These are phyloP conservation scores for Citrus unshiu DNA, from an alignment of 345 rosid genomes.

Conservation along the genomic window DNA sequence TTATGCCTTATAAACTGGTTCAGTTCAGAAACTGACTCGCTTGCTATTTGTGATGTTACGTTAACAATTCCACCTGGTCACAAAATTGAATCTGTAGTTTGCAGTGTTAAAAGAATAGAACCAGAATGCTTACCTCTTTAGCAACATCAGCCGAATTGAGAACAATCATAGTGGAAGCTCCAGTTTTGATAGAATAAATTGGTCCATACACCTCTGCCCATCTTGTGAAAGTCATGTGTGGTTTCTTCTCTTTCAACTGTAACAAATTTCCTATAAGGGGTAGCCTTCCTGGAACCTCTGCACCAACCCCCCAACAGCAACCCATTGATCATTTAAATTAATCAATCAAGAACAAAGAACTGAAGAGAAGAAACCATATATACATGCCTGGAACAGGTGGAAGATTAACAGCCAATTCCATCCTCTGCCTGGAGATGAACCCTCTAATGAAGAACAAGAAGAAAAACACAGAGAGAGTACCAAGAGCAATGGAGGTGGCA, in stretches of 20 bases:
- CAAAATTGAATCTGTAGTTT: not conserved
- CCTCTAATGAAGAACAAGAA: constrained; percentile 29
- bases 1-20: too few species aligned
- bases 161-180: constrained; percentile 62
- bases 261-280: constrained; percentile 84
- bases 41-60: too few species aligned
- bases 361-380: not conserved
- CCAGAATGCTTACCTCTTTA: constrained; percentile 54
- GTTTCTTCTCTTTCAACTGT: constrained; percentile 89
- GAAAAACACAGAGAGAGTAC: constrained; percentile 33
- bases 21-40: too few species aligned
- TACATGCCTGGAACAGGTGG: constrained; percentile 53
- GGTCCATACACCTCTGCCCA: constrained; percentile 91
- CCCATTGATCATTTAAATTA: not conserved
- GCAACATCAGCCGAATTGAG: constrained; percentile 64
- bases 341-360: not conserved
- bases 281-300: constrained; percentile 68
- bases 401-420: constrained; percentile 27
- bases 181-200: constrained; percentile 70
- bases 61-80: too few species aligned
- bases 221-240: constrained; percentile 64
- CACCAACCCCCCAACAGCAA: constrained; percentile 20
- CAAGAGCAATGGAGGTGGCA: constrained; percentile 39
- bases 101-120: not conserved
- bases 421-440: constrained; percentile 24